phyloP scores from a whole-genome alignment of 208 protist species.

The Leishmania mexicana region DNA sequence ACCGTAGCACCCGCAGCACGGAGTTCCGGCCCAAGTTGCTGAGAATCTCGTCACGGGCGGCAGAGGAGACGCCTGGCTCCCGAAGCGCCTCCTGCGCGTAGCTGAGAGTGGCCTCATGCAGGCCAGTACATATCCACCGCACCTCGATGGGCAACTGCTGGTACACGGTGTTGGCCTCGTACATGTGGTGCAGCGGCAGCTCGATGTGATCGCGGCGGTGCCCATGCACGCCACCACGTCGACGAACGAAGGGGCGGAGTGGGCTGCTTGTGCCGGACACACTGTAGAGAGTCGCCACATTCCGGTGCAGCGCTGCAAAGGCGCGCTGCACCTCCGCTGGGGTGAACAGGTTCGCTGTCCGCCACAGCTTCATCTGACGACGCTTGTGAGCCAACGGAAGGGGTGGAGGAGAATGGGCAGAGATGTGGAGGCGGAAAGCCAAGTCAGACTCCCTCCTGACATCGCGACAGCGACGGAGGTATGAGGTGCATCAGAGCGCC shows the following conservation, averaged over 20 bases:
- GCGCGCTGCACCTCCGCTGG: conserved; percentile 37
- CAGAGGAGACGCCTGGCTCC: conserved; percentile 13
- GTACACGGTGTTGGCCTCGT: conserved; percentile 11
- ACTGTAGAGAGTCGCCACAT: conserved; percentile 3
- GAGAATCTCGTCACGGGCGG: conserved; percentile 31
- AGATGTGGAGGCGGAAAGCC: not conserved
- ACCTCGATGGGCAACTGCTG: conserved; percentile 38
- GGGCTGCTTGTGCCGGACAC: not conserved
- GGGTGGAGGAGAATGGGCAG: not conserved
- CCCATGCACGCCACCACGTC: conserved; percentile 9
- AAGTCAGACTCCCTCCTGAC: not conserved
- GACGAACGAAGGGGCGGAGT: conserved; percentile 20
- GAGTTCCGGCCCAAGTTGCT: conserved; percentile 38
- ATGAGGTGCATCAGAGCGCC: not conserved
- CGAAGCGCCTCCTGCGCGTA: conserved; percentile 34
- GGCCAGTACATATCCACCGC: conserved; percentile 32
- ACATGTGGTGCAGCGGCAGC: conserved; percentile 26
- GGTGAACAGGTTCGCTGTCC: conserved; percentile 30
- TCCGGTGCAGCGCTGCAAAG: conserved; percentile 39
- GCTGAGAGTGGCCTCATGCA: conserved; percentile 35
- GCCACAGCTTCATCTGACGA: conserved; percentile 26
- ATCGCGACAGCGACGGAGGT: not conserved
- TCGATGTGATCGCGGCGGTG: conserved; percentile 34
- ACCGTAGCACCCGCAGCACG: conserved; percentile 72
- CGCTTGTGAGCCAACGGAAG: not conserved